Evolutionary conservation across 2,329 filamentous ascomycete genomes (phyloP), one percentile per base, ranked within the genome.

Genomic region (Microascus cirrosus): DNA sequence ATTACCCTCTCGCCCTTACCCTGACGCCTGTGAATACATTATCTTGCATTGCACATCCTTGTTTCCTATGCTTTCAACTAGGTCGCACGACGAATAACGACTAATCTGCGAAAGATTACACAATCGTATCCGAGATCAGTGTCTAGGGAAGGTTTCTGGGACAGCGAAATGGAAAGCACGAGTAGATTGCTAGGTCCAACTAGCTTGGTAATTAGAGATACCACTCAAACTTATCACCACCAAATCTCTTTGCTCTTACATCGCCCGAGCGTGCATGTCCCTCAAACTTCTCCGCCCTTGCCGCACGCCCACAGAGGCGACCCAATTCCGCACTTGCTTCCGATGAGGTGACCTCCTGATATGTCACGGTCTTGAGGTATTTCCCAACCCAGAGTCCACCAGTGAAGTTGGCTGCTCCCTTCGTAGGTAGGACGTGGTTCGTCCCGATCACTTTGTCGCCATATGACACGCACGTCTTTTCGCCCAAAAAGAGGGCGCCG

Each of bases 381-480:
- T 80, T 80, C n/a, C 78, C 77, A 2, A 80, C 77, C 77, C 77
- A 80, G 3, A 80, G 68, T 1, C 78, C 78, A 2, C 77, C 77
- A 0, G 77, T 81, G 62, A 77, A 81, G 2, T 74, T 65, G 0
- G 74, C 73, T 0, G 76, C 77, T 22, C 71, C 71, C 1, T 71
- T 68, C 0, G 78, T 81, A 0, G 78, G 77, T 0, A 81, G 68
- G 2, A 81, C 77, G 62, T 80, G 78, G 62, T 80, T 81, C 2
- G 78, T 81, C 1, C 77, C 78, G 59, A 81, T 81, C 61, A 73
- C 74, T 71, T 80, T 80, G 61, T 81, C 78, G 15, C 78, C 78
- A 57, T 79, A 80, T 0, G 73, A 75, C 1, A 81, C 77, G 61
- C 77, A 80, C 0, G 78, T 80, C 61, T 72, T 76, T 58, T 77